Evolutionary conservation across 1,284 basidiomycete species (phyloP), one percentile per base, ranked within the genome.

Genomic region (Naganishia cerealis): DNA sequence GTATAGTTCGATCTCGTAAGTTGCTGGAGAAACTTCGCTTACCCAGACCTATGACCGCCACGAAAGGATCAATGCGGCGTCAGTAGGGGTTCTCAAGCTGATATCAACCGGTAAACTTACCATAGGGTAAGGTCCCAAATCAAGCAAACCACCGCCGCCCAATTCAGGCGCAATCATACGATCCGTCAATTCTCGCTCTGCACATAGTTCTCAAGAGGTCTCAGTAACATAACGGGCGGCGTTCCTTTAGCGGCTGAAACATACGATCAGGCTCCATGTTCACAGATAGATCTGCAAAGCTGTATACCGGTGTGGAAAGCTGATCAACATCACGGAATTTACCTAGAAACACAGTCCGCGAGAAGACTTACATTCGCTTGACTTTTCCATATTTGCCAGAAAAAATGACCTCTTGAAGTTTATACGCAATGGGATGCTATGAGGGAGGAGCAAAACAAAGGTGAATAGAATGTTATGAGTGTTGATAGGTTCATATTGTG

Each of bases 91-190:
- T 9, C 46, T 4, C 2, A 10, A 21, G n/a, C 29, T 9, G 38
- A 55, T 16, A 15, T 24, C 29, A 36, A 36, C 21, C 10, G 16
- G 57, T 12, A 10, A 26, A 56, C 91, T 92, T 71, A 92, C 84
- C 70, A 91, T 82, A 2, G 90, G 90, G 79, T 93, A 92, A 15
- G 91, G 89, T 0, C 90, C 90, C 88, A 92, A 83, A 78, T 95
- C 93, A 52, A 95, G 85, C 43, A 95, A 76, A 9, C 88, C 90
- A 0, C 92, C 93, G 26, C 93, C 93, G 29, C 90, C 93, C 7
- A 94, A 84, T 21, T 82, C 79, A 2, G 93, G 92, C 74, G 93
- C 87, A 72, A 92, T 80, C 72, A 95, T 89, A 43, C 92, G 82
- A 81, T 92, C 88, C 0, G 61, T 67, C 56, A 74, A 73, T 52